Conservation (phyloP, 2,329 filamentous ascomycete genomes). For the Penicillium sp. region DNA sequence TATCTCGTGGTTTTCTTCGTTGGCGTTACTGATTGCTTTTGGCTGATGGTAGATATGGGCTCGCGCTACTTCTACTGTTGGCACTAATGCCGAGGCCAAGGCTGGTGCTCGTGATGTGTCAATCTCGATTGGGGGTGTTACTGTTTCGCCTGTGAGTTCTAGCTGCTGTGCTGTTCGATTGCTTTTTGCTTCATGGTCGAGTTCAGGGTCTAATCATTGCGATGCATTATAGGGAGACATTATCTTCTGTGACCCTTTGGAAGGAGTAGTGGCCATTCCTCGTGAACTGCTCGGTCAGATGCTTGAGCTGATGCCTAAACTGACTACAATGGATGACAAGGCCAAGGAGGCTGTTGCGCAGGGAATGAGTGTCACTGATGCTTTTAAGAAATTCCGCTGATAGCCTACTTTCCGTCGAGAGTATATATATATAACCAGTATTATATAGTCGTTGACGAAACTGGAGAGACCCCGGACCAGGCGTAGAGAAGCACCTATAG, state of each 20-base stretch:
- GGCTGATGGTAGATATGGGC: slow-evolving; percentile 42
- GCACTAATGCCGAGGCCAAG: slow-evolving; percentile 45
- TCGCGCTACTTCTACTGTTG: slow-evolving; percentile 43
- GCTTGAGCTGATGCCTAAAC: slow-evolving; percentile 57
- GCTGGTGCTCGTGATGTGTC: slow-evolving; percentile 41
- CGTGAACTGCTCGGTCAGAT: slow-evolving; percentile 58
- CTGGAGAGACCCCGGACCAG: too few species aligned
- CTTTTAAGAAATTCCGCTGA: slow-evolving; percentile 59
- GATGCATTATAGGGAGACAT: slow-evolving; percentile 56
- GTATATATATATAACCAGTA: not conserved
- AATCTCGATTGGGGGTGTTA: slow-evolving; percentile 41
- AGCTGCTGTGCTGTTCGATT: not conserved
- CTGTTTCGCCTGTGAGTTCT: slow-evolving; percentile 39
- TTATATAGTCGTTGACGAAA: not conserved
- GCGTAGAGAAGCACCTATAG: too few species aligned
- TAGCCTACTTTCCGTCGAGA: not conserved
- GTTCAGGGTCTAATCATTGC: not conserved
- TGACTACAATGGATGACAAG: slow-evolving; percentile 54
- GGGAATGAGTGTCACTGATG: slow-evolving; percentile 62
- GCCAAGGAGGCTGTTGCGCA: slow-evolving; percentile 63
- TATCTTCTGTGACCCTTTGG: slow-evolving; percentile 65
- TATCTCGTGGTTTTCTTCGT: not conserved
- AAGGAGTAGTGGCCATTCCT: slow-evolving; percentile 69
- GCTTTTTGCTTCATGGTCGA: not conserved
- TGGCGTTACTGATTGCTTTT: slow-evolving; percentile 7